Conservation (phyloP, 352 stramenopile genomes). For the Pythium volutum region DNA sequence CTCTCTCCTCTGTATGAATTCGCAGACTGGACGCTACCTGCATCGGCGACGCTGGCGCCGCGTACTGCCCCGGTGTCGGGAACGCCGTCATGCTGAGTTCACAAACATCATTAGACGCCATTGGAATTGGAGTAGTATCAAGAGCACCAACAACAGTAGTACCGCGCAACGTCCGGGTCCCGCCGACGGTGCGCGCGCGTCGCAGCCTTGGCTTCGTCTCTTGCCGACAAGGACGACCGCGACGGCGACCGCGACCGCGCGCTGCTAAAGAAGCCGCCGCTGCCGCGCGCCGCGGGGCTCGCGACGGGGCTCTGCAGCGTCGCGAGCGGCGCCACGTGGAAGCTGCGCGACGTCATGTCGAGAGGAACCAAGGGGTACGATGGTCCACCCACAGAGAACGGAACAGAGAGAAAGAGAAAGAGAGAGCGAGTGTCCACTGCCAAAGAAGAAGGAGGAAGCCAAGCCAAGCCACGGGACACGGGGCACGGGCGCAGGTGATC, state of each 20-base stretch:
- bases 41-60: background rate
- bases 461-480: background rate
- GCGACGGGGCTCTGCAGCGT: background rate
- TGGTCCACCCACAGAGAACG: too few species aligned
- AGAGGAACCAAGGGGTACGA: too few species aligned
- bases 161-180: constrained; percentile 4
- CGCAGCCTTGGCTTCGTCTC: background rate
- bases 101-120: background rate
- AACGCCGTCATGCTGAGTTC: constrained; percentile 14
- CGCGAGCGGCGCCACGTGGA: background rate
- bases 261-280: background rate
- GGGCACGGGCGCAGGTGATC: background rate
- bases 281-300: constrained; percentile 1
- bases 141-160: background rate
- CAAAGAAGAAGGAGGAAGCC: background rate
- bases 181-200: constrained; percentile 6
- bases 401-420: background rate
- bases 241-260: background rate
- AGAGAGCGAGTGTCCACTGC: too few species aligned
- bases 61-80: constrained; percentile 3
- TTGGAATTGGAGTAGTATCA: background rate
- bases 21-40: background rate
- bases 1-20: too few species aligned
- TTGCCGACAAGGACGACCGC: background rate
- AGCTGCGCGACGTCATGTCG: background rate